Evolutionary conservation across 164 flowering plant genomes (phyloP).

Genomic region (Piper longum): DNA sequence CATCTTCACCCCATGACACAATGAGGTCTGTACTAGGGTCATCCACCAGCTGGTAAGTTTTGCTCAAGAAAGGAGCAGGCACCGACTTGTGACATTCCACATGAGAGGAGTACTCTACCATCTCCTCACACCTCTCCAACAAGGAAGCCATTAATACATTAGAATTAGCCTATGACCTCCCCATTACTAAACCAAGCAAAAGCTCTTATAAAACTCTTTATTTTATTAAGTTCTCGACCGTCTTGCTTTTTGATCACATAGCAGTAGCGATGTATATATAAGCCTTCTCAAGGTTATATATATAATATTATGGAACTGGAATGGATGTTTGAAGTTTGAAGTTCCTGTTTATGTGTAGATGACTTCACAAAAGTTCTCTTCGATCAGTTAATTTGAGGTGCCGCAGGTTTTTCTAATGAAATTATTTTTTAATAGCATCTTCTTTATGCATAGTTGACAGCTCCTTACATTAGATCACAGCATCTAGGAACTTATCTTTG

Average conservation of each 20-base stretch:
- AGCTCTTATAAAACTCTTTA: neutral
- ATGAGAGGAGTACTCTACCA: slow-evolving; percentile 11
- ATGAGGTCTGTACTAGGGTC: slow-evolving; percentile 35
- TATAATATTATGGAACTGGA: neutral
- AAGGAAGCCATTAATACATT: slow-evolving; percentile 17
- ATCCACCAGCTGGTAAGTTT: slow-evolving; percentile 46
- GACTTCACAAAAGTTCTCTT: no score
- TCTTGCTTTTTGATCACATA: no score
- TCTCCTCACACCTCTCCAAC: slow-evolving; percentile 26
- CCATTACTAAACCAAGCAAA: neutral
- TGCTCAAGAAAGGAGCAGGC: slow-evolving; percentile 43
- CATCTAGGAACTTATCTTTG: no score
- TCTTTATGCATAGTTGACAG: no score
- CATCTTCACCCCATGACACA: slow-evolving; percentile 44
- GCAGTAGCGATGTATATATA: no score
- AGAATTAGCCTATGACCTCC: neutral
- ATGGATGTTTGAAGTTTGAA: neutral
- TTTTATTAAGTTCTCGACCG: slow-evolving; percentile 2
- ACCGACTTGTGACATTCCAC: slow-evolving; percentile 30
- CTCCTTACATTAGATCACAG: no score
- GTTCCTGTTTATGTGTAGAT: no score
- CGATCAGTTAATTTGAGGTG: no score
- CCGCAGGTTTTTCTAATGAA: no score
- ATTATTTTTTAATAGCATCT: no score
- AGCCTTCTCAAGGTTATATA: neutral